Evolutionary conservation across 2,329 filamentous ascomycete genomes (phyloP), one percentile per base, ranked within the genome.

Genomic region (Hymenoscyphus fructigenus): DNA sequence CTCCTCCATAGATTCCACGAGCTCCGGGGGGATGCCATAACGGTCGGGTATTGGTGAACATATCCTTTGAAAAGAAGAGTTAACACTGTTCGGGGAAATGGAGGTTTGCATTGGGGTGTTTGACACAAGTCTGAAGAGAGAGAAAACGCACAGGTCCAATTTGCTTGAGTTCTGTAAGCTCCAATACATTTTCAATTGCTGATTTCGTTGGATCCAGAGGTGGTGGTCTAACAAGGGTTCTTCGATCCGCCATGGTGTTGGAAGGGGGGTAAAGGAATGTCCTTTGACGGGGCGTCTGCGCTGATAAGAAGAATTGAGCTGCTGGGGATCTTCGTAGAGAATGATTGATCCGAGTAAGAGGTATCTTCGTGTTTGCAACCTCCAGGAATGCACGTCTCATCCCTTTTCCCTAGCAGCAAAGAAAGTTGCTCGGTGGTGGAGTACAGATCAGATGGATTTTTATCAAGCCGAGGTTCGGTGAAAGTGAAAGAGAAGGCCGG

Each of bases 21-120:
- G 95, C 95, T 23, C 92, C 93, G 0, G 91, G 89, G 0, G 95
- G 95, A 72, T 96, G 93, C 93, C 93, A 98, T 67, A 95, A 84
- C 26, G 90, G 90, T 44, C 93, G 90, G 2, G 93, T 91, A 77
- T 99, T 99, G 63, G 95, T 98, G 82, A 95, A 99, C 71, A 98
- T 89, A 76, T 97, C 91, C 89, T 92, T 67, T 14, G 59, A 44
- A 69, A 66, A 32, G 65, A 65, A 50, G 70, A 63, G 47, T 72
- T 66, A 66, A 58, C 17, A 26, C 23, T 47, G 28, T 29, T 17
- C 26, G 17, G 58, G 20, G 10, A 23, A 44, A 23, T 34, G 9
- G 41, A 23, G 55, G 38, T 6, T 26, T 28, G 57, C 23, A 57
- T 29, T 6, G 20, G 47, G 36, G 5, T 17, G 17, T 23, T 26